phyloP scores from a whole-genome alignment of 2,329 filamentous ascomycete species.

The Boeremia exigua region DNA sequence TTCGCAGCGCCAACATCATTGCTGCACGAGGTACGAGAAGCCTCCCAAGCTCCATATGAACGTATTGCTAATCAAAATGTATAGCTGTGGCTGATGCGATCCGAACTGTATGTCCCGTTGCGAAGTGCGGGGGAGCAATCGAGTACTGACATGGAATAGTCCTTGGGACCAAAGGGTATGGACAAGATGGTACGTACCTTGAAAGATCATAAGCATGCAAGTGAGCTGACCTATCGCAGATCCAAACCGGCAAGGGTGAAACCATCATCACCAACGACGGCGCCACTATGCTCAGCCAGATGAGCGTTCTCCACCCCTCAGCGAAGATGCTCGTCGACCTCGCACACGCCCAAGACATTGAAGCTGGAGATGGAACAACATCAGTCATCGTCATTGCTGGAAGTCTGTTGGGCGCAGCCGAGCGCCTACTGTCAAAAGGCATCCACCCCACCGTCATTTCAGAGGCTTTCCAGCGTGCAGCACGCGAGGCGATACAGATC shows the following conservation, averaged over 20 bases:
- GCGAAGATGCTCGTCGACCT: conserved; percentile 99
- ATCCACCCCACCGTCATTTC: conserved; percentile 98
- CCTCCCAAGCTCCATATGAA: conserved; percentile 24
- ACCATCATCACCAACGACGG: conserved; percentile 99
- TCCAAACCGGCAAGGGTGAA: conserved; percentile 93
- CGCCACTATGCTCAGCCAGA: conserved; percentile 98
- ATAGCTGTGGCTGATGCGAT: conserved; percentile 96
- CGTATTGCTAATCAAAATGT: conserved; percentile 28
- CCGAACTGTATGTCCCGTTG: conserved; percentile 68
- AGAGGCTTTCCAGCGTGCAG: conserved; percentile 95
- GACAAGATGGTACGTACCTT: conserved; percentile 78
- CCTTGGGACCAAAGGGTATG: conserved; percentile 94
- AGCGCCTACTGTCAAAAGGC: conserved; percentile 83
- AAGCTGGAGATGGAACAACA: conserved; percentile 97
- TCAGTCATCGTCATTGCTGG: conserved; percentile 98
- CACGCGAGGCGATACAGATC: conserved; percentile 84
- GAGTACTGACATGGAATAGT: conserved; percentile 55
- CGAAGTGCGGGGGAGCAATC: conserved; percentile 26
- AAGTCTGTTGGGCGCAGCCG: conserved; percentile 90
- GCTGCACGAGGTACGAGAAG: conserved; percentile 80
- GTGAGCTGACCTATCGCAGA: conserved; percentile 47
- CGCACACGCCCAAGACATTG: conserved; percentile 95
- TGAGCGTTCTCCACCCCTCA: conserved; percentile 99
- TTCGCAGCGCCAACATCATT: conserved; percentile 94
- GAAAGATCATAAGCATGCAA: conserved; percentile 8